Percentiles rank a stretch among this genome's conserved stretches.
These are phyloP conservation scores for Sabuloglossum arenarium DNA, from an alignment of 495 filamentous ascomycete genomes.

Conservation along the genomic window DNA sequence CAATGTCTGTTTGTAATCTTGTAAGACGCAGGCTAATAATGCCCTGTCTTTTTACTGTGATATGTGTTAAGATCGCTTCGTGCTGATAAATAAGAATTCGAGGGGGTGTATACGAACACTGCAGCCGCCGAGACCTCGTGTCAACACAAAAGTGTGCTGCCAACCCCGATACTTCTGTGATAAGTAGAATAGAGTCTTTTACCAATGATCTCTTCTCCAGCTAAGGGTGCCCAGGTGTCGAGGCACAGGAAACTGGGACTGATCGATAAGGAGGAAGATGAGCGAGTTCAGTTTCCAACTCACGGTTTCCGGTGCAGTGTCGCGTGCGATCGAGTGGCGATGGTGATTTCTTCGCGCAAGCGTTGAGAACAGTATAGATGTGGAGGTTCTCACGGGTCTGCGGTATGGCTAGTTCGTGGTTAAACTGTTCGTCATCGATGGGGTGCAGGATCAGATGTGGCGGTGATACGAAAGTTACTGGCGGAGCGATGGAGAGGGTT, in stretches of 20 bases:
- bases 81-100: background rate
- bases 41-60: background rate
- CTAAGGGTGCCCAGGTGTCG: background rate
- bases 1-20: background rate
- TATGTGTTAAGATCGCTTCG: background rate
- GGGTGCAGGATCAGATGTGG: background rate
- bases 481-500: conserved; percentile 2
- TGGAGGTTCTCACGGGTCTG: background rate
- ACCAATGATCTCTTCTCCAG: background rate
- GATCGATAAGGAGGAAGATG: background rate
- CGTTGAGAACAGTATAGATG: background rate
- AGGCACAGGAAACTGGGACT: background rate
- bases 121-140: background rate
- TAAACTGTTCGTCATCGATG: background rate
- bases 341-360: background rate
- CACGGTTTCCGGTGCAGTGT: background rate
- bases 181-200: background rate
- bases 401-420: background rate
- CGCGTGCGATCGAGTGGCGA: background rate
- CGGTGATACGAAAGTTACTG: conserved; percentile 1
- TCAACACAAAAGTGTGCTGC: background rate
- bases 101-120: background rate
- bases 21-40: background rate
- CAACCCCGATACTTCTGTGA: background rate
- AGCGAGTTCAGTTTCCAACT: background rate